phyloP scores from a whole-genome alignment of 1,139 yeast species.

The Nakaseomyces glabratus region DNA sequence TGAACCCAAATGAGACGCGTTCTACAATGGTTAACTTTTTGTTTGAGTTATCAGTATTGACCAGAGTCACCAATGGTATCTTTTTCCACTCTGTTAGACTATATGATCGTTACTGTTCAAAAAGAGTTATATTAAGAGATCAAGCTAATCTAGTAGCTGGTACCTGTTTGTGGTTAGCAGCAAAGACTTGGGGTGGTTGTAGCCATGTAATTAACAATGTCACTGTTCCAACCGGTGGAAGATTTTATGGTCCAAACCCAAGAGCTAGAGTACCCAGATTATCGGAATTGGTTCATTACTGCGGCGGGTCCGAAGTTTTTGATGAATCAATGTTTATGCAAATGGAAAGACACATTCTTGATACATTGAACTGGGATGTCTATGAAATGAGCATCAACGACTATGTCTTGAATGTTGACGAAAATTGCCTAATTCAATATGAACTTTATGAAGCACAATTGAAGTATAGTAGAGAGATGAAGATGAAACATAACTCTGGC shows the following conservation, averaged over 20 bases:
- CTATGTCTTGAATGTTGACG: conserved; percentile 37
- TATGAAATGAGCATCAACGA: conserved; percentile 52
- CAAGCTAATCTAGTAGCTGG: conserved; percentile 92
- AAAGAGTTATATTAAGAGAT: conserved; percentile 80
- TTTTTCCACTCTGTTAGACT: conserved; percentile 60
- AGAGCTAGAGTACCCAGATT: conserved; percentile 58
- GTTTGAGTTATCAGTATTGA: conserved; percentile 48
- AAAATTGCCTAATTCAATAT: conserved; percentile 34
- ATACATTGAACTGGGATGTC: conserved; percentile 75
- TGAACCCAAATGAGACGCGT: conserved; percentile 78
- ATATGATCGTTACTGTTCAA: conserved; percentile 83
- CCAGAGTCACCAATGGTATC: conserved; percentile 75
- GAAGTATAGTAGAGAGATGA: conserved; percentile 23
- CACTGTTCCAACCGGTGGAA: conserved; percentile 44
- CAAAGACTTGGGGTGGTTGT: conserved; percentile 68
- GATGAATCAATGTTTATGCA: conserved; percentile 87
- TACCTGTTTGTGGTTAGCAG: conserved; percentile 90
- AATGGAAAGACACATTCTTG: conserved; percentile 86
- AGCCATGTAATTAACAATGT: conserved; percentile 65
- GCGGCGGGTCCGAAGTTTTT: conserved; percentile 60
- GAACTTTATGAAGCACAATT: conserved; percentile 32
- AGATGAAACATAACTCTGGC: conserved; percentile 21
- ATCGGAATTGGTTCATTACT: conserved; percentile 49
- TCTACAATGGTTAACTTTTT: conserved; percentile 48
- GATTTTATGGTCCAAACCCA: conserved; percentile 57